Conservation (phyloP, 116 monocot genomes). For the Papilionanthe hybrid region DNA sequence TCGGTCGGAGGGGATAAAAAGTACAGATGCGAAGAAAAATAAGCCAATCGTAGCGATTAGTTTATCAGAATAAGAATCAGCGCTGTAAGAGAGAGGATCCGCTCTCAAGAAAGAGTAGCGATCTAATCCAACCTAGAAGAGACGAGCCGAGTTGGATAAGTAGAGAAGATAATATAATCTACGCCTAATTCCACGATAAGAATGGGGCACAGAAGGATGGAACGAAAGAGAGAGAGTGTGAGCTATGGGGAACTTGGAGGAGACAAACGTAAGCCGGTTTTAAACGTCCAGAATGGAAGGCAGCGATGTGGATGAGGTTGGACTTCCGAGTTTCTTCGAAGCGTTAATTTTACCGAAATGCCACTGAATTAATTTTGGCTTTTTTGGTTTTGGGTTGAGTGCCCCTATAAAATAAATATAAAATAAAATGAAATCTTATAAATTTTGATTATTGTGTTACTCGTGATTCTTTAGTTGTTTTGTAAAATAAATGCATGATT, state of each 20-base stretch:
- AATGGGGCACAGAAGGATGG: background rate
- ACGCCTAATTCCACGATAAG: background rate
- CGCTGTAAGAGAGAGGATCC: background rate
- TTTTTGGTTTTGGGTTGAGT: too few relatives aligned
- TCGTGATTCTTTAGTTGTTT: too few relatives aligned
- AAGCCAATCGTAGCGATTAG: conserved; percentile 1
- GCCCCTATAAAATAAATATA: too few relatives aligned
- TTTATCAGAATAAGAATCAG: background rate
- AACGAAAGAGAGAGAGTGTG: background rate
- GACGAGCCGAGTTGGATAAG: background rate
- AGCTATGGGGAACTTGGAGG: background rate
- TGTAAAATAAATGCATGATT: too few relatives aligned
- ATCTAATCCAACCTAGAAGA: background rate
- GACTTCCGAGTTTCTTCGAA: background rate
- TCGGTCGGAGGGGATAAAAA: background rate
- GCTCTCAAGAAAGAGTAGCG: background rate
- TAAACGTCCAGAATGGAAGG: background rate
- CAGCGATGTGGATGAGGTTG: conserved; percentile 10
- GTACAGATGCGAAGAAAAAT: background rate
- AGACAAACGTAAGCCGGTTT: background rate
- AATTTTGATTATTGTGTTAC: too few relatives aligned
- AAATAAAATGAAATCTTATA: too few relatives aligned
- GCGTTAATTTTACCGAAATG: background rate
- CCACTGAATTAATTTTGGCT: too few relatives aligned
- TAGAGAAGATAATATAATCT: background rate